These are phyloP conservation scores for Knufia petricola DNA, from an alignment of 2,329 filamentous ascomycete genomes.

Conservation along the genomic window DNA sequence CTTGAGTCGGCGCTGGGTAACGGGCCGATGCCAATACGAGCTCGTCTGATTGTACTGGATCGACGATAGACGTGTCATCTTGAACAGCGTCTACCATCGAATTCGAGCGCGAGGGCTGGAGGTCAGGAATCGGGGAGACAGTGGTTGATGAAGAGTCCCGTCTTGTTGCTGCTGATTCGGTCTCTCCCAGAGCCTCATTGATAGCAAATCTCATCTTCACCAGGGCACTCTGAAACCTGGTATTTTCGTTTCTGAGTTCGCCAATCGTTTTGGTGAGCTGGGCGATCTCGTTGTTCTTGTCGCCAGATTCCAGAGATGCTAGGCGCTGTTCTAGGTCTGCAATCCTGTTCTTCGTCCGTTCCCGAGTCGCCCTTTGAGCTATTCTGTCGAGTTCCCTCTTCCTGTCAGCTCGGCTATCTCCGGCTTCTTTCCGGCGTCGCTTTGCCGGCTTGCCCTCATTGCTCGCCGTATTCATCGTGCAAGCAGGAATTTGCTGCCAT, in stretches of 20 bases:
- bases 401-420: conserved; percentile 16
- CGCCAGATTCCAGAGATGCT: conserved; percentile 16
- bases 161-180: conserved; percentile 7
- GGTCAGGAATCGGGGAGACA: neutral
- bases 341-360: conserved; percentile 22
- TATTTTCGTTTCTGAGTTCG: conserved; percentile 15
- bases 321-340: conserved; percentile 17
- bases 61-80: conserved; percentile 12
- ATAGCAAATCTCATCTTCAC: conserved; percentile 17
- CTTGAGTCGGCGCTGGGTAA: neutral
- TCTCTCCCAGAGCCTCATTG: conserved; percentile 12
- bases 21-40: neutral
- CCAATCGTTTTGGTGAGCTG: conserved; percentile 15
- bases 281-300: conserved; percentile 13
- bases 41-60: neutral
- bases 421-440: conserved; percentile 10
- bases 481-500: neutral
- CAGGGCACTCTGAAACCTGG: conserved; percentile 15
- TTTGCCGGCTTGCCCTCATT: neutral
- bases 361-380: conserved; percentile 22
- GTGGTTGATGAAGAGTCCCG: conserved; percentile 6
- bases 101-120: conserved; percentile 9
- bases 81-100: conserved; percentile 16
- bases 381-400: conserved; percentile 19
- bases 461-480: conserved; percentile 4